Evolutionary conservation across 306 rosid genomes (phyloP), one percentile per base, ranked within the genome.

Genomic region (Lithocarpus polystachyus): DNA sequence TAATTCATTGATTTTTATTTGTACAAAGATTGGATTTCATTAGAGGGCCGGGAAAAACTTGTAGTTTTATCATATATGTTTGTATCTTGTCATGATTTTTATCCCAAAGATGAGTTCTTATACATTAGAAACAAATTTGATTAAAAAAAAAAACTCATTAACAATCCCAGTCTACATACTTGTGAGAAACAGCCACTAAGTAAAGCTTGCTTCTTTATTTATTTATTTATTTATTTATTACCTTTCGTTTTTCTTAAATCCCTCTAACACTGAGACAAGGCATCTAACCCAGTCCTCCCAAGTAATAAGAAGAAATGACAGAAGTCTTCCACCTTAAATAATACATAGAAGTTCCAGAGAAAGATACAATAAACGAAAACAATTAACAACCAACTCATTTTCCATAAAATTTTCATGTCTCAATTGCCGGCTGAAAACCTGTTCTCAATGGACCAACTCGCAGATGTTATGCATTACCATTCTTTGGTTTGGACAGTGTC

Each of bases 401-500:
- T 72, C 75, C 73, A 70, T 86, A 86, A 76, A 73, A 72, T 82
- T 84, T 86, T 82, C 84, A 64, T 31, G 77, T 76, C 79, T 82
- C 70, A 71, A 90, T 78, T n/a, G 84, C 89, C 1, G 92, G 92
- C 60, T 35, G 89, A 85, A 92, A 90, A n/a, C 69, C 75, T 48
- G 90, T 69, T 80, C 87, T 76, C 56, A 87, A 80, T 51, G 94
- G 93, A 15, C 80, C 83, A 60, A 81, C 77, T 48, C 90, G 85
- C 13, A 77, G 24, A 79, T 87, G 81, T 37, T 86, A 87, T 31
- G 90, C 94, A 80, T 86, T 83, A 15, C 88, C 88, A 71, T 80
- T 89, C 81, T 77, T 61, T 19, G 93, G 87, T 85, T 83, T 90
- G 59, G 93, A 81, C 56, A 86, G 40, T 15, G 91, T 86, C 85